Conservation (phyloP, 78 protist species). For the Chrysochromulina parva region DNA sequence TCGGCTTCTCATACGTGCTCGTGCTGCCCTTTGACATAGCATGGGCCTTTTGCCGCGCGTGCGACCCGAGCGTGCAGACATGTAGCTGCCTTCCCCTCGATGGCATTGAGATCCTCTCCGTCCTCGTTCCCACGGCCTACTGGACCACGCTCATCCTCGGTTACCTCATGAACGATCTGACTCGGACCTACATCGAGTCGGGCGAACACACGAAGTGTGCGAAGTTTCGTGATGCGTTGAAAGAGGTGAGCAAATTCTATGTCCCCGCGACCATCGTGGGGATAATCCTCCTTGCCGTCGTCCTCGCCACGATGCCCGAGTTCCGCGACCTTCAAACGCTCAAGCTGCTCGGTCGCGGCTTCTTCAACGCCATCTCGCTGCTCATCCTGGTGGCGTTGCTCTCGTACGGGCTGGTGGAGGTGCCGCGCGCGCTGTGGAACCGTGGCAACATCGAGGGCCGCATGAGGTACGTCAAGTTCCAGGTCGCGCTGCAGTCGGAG, state of each 20-base stretch:
- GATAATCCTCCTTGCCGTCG: background rate
- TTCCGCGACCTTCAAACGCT: no score
- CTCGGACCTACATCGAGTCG: background rate
- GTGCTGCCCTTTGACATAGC: constrained; percentile 3
- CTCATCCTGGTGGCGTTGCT: constrained; percentile 12
- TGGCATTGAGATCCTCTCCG: background rate
- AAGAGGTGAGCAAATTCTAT: background rate
- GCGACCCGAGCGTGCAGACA: background rate
- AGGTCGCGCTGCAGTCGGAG: background rate
- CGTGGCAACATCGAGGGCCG: background rate
- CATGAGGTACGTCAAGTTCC: background rate
- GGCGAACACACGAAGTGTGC: background rate
- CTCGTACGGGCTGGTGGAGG: background rate
- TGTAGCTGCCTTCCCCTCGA: background rate
- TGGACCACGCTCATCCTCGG: background rate
- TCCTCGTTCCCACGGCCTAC: background rate
- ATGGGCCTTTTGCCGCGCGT: background rate
- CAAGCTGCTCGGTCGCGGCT: background rate
- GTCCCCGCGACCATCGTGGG: background rate
- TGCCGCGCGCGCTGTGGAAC: background rate
- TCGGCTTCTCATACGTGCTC: background rate
- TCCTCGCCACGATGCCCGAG: no score
- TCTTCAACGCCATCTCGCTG: background rate
- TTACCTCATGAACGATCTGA: constrained; percentile 4
- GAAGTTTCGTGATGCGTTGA: no score